Conservation (phyloP, 139 green algal species). For the Desmodesmus armatus region DNA sequence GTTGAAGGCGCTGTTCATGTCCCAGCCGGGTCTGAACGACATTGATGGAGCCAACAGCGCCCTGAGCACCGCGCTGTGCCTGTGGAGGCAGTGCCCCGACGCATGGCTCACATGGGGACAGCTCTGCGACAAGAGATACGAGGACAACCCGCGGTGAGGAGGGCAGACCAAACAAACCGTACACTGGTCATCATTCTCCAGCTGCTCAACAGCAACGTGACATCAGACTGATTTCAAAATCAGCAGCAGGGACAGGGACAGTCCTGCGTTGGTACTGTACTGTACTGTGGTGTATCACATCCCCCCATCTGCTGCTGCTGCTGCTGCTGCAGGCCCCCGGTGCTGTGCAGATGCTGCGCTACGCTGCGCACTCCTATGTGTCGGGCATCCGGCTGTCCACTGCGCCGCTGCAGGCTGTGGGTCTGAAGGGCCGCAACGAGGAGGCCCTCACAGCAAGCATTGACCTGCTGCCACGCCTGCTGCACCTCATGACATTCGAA, state of each 20-base stretch:
- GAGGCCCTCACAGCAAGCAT: slow-evolving; percentile 62
- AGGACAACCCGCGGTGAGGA: slow-evolving; percentile 39
- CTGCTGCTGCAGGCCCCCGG: slow-evolving; percentile 4
- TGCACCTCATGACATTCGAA: slow-evolving; percentile 92
- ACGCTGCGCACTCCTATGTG: slow-evolving; percentile 87
- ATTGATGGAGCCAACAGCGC: slow-evolving; percentile 68
- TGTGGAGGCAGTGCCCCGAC: slow-evolving; percentile 82
- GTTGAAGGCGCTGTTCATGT: slow-evolving; percentile 40
- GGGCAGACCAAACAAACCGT: too few species aligned
- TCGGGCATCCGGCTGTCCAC: slow-evolving; percentile 56
- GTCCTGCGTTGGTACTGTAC: background rate
- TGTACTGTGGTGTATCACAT: background rate
- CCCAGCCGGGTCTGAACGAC: slow-evolving; percentile 45
- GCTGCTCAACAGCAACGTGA: too few species aligned
- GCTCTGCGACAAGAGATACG: slow-evolving; percentile 87
- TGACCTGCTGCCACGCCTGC: slow-evolving; percentile 82
- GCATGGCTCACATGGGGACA: slow-evolving; percentile 94
- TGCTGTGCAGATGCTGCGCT: slow-evolving; percentile 80
- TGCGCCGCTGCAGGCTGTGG: background rate
- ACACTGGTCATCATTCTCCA: too few species aligned
- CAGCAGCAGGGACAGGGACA: too few species aligned
- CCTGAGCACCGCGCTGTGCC: slow-evolving; percentile 84
- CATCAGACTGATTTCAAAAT: too few species aligned
- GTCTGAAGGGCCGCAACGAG: slow-evolving; percentile 58
- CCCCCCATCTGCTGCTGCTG: background rate